Conservation (phyloP, 2,329 filamentous ascomycete species). For the Helminthosporium solani region DNA sequence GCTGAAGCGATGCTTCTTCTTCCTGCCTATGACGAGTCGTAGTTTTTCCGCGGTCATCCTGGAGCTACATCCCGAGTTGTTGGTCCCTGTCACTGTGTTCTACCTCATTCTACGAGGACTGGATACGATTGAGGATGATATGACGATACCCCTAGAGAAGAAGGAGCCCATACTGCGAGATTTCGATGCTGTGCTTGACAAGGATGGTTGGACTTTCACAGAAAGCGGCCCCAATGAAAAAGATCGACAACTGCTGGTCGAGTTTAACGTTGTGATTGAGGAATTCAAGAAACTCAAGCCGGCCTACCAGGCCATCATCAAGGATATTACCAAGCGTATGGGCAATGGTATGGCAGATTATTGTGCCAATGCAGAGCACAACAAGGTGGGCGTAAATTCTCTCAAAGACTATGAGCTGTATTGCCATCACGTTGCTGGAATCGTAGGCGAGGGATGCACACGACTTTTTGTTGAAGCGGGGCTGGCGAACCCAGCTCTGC, state of each 20-base stretch:
- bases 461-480: constrained; percentile 83
- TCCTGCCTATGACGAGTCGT: constrained; percentile 83
- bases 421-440: constrained; percentile 96
- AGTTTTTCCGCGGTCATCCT: constrained; percentile 93
- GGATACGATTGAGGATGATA: constrained; percentile 99
- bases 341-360: constrained; percentile 99
- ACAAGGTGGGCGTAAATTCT: constrained; percentile 76
- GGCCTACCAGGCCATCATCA: constrained; percentile 80
- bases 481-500: constrained; percentile 80
- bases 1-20: constrained; percentile 80
- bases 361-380: constrained; percentile 77
- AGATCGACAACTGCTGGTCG: constrained; percentile 85
- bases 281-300: constrained; percentile 89
- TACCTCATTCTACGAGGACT: constrained; percentile 89
- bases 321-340: constrained; percentile 92
- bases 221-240: constrained; percentile 90
- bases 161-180: constrained; percentile 85
- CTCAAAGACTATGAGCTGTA: constrained; percentile 92
- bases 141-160: constrained; percentile 76
- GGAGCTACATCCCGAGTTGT: constrained; percentile 90
- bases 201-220: constrained; percentile 87
- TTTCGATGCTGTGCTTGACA: constrained; percentile 75
- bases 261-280: constrained; percentile 82
- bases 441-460: constrained; percentile 94
- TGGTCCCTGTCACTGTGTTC: constrained; percentile 86